A percentile compares a stretch with the other conserved stretches of the same genome.
Evolutionary conservation across 163 green algal species (phyloP).

Genomic region (Prototheca stagnorum): DNA sequence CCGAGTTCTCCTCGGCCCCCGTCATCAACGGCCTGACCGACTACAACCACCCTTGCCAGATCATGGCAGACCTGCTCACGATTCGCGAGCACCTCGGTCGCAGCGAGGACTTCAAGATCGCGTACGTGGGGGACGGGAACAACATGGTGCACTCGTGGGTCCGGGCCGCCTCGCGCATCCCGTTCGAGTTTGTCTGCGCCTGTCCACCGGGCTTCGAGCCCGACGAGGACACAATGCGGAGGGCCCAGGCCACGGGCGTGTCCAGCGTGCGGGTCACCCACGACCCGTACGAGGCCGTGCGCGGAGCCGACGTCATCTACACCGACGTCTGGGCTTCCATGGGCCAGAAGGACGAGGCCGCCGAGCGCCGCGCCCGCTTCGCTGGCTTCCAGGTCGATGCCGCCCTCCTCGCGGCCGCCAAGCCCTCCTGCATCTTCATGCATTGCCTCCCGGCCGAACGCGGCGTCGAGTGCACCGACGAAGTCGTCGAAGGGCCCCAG

Average conservation of each 20-base stretch:
- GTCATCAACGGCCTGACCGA: slow-evolving; percentile 98
- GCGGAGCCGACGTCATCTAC: slow-evolving; percentile 90
- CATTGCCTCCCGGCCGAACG: slow-evolving; percentile 92
- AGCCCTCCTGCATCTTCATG: slow-evolving; percentile 82
- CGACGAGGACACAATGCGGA: slow-evolving; percentile 62
- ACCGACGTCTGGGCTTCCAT: slow-evolving; percentile 98
- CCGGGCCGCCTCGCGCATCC: slow-evolving; percentile 63
- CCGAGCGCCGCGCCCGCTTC: slow-evolving; percentile 61
- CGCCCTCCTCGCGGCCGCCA: slow-evolving; percentile 69
- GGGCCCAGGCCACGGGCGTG: slow-evolving; percentile 22
- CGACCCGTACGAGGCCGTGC: slow-evolving; percentile 69
- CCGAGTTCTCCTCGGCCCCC: slow-evolving; percentile 58
- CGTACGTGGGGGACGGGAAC: slow-evolving; percentile 97
- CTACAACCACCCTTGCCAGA: slow-evolving; percentile 99
- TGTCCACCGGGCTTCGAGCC: slow-evolving; percentile 82
- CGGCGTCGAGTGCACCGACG: slow-evolving; percentile 83
- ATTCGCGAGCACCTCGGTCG: slow-evolving; percentile 63
- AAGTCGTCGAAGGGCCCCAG: slow-evolving; percentile 71
- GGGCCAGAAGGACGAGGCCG: slow-evolving; percentile 94
- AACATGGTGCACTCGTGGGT: slow-evolving; percentile 98
- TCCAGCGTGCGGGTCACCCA: slow-evolving; percentile 52
- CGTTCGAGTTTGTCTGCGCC: slow-evolving; percentile 84
- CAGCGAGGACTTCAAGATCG: slow-evolving; percentile 76
- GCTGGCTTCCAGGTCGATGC: slow-evolving; percentile 81
- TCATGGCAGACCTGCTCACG: slow-evolving; percentile 96